phyloP scores from a whole-genome alignment of 176 grass and related monocot species.

The Musa itinerans region DNA sequence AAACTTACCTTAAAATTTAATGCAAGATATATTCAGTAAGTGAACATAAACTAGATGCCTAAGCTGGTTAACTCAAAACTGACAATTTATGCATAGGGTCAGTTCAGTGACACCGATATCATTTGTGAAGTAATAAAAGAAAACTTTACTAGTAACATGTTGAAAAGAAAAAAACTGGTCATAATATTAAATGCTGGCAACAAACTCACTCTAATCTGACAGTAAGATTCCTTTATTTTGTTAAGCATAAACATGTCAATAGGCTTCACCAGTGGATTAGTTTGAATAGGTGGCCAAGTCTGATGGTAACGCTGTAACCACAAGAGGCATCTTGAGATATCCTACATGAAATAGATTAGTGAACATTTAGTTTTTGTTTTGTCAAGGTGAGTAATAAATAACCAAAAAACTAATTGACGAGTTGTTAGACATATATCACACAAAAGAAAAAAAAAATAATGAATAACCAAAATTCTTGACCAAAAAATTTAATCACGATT shows the following conservation, averaged over 20 bases:
- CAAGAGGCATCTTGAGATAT: conserved; percentile 88
- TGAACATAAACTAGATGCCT: no score
- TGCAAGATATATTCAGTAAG: no score
- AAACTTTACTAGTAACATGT: neutral
- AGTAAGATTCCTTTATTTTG: conserved; percentile 81
- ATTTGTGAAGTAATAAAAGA: neutral
- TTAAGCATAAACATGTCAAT: conserved; percentile 94
- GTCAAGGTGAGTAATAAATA: neutral
- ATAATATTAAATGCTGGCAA: neutral
- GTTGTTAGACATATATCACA: no score
- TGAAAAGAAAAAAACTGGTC: neutral
- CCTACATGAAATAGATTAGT: conserved; percentile 39
- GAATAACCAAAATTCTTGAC: neutral
- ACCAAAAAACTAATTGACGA: neutral
- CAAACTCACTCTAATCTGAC: conserved; percentile 82
- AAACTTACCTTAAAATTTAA: no score
- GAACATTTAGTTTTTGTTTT: neutral
- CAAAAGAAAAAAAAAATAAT: neutral
- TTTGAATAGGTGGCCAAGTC: conserved; percentile 73
- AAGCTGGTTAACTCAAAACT: no score
- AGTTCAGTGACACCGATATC: no score
- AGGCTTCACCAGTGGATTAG: conserved; percentile 67
- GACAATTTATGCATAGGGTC: no score
- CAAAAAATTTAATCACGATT: neutral
- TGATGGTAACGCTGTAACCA: conserved; percentile 72